Percentiles rank a stretch among this genome's conserved stretches.
Conservation (phyloP, 768 basidiomycete species). For the Suillus variegatus region DNA sequence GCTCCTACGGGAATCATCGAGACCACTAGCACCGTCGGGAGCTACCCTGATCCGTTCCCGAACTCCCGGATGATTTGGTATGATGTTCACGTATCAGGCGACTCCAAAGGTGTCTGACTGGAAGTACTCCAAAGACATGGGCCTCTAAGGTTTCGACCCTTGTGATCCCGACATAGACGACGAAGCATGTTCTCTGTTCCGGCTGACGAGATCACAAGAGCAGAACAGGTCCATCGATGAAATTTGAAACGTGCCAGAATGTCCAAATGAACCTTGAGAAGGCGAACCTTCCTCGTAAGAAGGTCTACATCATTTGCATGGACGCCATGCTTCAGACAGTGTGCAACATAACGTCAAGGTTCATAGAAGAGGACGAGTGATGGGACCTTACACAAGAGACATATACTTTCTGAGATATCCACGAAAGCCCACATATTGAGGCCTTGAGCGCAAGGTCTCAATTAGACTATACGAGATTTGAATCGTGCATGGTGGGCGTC, state of each 20-base stretch:
- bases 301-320: too few species aligned
- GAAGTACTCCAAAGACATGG: neutral
- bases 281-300: too few species aligned
- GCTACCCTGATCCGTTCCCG: neutral
- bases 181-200: neutral
- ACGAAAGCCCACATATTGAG: too few species aligned
- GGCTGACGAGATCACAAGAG: constrained; percentile 11
- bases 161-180: neutral
- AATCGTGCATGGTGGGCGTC: too few species aligned
- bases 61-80: neutral
- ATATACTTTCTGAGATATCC: too few species aligned
- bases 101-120: neutral
- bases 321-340: too few species aligned
- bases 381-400: too few species aligned
- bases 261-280: constrained; percentile 12
- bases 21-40: neutral
- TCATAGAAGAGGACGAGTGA: too few species aligned
- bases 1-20: neutral
- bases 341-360: too few species aligned
- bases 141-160: neutral
- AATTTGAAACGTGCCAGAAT: constrained; percentile 14
- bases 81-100: neutral
- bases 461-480: too few species aligned
- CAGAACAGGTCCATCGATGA: constrained; percentile 17
- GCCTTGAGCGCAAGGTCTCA: too few species aligned